phyloP scores from a whole-genome alignment of 306 rosid species.

The Carpinus viminea region DNA sequence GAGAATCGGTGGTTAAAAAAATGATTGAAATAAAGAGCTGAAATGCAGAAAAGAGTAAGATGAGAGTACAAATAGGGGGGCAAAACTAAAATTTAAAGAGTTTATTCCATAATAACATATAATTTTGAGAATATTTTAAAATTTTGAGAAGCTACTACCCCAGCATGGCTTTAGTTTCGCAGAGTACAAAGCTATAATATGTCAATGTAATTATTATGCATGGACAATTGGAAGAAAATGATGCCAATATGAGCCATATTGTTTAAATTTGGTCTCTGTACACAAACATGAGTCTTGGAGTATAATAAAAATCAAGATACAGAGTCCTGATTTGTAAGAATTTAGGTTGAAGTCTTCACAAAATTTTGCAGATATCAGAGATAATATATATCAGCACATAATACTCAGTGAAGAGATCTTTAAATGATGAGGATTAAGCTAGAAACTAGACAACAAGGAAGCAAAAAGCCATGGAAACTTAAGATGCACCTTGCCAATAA shows the following conservation, averaged over 20 bases:
- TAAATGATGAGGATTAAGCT: background rate
- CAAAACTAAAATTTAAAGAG: no score
- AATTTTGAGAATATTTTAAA: no score
- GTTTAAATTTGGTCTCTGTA: background rate
- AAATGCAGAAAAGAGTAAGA: constrained; percentile 3
- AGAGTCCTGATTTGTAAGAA: no score
- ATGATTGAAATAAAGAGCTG: background rate
- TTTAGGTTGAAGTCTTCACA: no score
- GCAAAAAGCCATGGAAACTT: background rate
- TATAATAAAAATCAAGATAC: no score
- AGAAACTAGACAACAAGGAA: background rate
- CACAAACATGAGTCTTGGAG: no score
- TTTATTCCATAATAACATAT: no score
- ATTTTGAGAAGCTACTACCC: no score
- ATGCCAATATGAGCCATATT: background rate
- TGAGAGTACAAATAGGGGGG: background rate
- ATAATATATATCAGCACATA: no score
- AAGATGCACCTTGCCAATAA: constrained; percentile 42
- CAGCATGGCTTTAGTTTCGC: no score
- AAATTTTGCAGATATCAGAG: no score
- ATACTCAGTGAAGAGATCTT: background rate
- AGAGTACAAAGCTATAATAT: background rate
- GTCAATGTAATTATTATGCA: background rate
- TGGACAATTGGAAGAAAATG: background rate
- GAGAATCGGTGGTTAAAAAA: constrained; percentile 27